These are phyloP conservation scores for Gonapodya sp. DNA, from an alignment of 192 early-diverging fungal species.

Conservation along the genomic window DNA sequence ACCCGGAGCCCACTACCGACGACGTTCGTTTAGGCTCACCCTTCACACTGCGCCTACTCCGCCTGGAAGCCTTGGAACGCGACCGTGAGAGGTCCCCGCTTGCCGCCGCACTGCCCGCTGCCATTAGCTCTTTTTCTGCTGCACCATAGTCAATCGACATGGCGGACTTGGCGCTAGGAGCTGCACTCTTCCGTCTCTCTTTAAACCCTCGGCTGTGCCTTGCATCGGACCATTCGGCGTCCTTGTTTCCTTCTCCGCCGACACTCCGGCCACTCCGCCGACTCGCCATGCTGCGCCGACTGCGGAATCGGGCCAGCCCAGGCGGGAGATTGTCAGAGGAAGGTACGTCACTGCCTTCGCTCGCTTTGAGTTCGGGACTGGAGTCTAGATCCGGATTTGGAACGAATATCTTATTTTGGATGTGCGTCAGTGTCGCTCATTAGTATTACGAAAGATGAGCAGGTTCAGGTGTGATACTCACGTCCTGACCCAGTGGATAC, in stretches of 20 bases:
- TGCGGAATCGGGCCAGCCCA: not conserved
- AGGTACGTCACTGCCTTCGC: not conserved
- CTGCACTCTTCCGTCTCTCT: not conserved
- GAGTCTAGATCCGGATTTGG: not conserved
- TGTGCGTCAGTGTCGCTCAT: not conserved
- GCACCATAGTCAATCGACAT: not conserved
- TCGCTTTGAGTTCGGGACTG: not conserved
- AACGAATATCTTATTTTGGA: not conserved
- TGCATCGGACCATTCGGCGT: not conserved
- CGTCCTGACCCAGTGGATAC: not conserved
- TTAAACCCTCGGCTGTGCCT: too few species aligned
- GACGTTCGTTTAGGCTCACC: not conserved
- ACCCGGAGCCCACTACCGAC: not conserved
- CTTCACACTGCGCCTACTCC: not conserved
- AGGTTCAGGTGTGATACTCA: not conserved
- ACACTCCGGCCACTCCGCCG: not conserved
- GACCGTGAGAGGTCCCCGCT: not conserved
- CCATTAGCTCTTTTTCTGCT: not conserved
- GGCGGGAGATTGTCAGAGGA: not conserved
- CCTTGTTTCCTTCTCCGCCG: not conserved
- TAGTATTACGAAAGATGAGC: too few species aligned
- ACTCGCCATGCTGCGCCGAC: not conserved
- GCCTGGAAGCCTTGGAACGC: not conserved
- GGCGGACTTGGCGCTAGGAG: not conserved
- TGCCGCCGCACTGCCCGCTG: not conserved